Evolutionary conservation across 2,329 filamentous ascomycete species (phyloP).

Genomic region (Xylaria sp.): DNA sequence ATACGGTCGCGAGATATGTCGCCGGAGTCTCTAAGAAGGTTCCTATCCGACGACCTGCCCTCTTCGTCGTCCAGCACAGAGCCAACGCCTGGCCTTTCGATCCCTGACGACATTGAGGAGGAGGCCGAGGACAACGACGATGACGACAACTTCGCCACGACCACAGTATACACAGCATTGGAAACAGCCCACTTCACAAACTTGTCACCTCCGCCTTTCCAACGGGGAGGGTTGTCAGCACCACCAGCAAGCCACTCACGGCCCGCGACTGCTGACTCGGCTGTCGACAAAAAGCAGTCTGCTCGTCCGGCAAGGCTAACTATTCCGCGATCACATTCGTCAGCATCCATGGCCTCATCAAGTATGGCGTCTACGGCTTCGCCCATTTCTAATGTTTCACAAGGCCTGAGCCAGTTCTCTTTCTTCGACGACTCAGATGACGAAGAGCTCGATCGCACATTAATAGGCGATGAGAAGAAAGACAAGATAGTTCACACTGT

Average conservation of each 20-base stretch:
- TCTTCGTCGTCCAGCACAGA: slow-evolving; percentile 49
- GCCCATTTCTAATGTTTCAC: slow-evolving; percentile 50
- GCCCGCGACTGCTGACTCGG: slow-evolving; percentile 38
- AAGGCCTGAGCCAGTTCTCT: slow-evolving; percentile 53
- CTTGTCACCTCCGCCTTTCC: slow-evolving; percentile 64
- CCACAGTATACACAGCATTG: slow-evolving; percentile 51
- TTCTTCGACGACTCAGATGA: slow-evolving; percentile 61
- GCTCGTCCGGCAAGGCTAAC: slow-evolving; percentile 35
- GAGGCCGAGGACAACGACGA: slow-evolving; percentile 66
- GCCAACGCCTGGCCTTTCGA: slow-evolving; percentile 50
- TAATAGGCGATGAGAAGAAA: slow-evolving; percentile 40
- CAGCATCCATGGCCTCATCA: slow-evolving; percentile 46
- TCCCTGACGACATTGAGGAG: slow-evolving; percentile 60
- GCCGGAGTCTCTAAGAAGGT: slow-evolving; percentile 64
- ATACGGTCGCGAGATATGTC: slow-evolving; percentile 63
- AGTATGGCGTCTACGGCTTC: slow-evolving; percentile 51
- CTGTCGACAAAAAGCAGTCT: slow-evolving; percentile 14
- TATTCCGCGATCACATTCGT: slow-evolving; percentile 45
- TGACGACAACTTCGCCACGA: slow-evolving; percentile 71
- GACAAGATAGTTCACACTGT: slow-evolving; percentile 38
- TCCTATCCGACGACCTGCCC: slow-evolving; percentile 60
- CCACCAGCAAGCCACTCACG: slow-evolving; percentile 40
- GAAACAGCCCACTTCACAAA: slow-evolving; percentile 59
- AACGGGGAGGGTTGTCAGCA: slow-evolving; percentile 53
- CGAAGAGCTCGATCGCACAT: slow-evolving; percentile 47